These are phyloP conservation scores for Salicornia ramosissima DNA, from an alignment of 148 eudicot species.

Conservation along the genomic window DNA sequence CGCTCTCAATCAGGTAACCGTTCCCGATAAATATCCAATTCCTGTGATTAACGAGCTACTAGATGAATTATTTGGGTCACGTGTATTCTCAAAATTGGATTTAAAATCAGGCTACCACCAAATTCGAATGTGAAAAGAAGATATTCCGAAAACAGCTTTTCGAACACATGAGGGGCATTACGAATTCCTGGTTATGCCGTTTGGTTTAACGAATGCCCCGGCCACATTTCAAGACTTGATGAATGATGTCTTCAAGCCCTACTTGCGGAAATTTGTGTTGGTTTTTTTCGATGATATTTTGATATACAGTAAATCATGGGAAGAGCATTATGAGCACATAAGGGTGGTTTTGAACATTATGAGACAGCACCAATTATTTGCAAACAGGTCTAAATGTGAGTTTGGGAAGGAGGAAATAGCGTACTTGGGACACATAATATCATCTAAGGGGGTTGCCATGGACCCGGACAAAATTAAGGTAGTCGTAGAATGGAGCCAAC, in stretches of 20 bases:
- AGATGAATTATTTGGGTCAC: background rate
- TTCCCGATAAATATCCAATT: too few species aligned
- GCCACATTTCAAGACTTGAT: too few species aligned
- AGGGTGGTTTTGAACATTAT: background rate
- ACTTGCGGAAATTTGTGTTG: background rate
- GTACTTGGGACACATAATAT: background rate
- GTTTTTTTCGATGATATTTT: background rate
- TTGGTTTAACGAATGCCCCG: too few species aligned
- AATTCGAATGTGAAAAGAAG: background rate
- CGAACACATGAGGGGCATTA: background rate
- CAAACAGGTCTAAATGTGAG: too few species aligned
- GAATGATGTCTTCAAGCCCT: too few species aligned
- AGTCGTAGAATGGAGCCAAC: background rate
- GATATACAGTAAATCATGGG: background rate
- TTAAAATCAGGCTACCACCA: background rate
- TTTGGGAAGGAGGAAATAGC: too few species aligned
- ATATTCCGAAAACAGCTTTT: background rate
- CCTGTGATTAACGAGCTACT: background rate
- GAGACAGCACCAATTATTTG: too few species aligned
- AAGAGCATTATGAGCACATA: background rate
- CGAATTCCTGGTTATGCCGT: too few species aligned
- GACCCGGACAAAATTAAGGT: background rate
- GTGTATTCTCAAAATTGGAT: too few species aligned
- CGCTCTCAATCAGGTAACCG: too few species aligned
- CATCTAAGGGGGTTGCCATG: background rate